Evolutionary conservation across 2,329 filamentous ascomycete species (phyloP), one percentile per base, ranked within the genome.

Genomic region (Pseudocercospora fijiensis): DNA sequence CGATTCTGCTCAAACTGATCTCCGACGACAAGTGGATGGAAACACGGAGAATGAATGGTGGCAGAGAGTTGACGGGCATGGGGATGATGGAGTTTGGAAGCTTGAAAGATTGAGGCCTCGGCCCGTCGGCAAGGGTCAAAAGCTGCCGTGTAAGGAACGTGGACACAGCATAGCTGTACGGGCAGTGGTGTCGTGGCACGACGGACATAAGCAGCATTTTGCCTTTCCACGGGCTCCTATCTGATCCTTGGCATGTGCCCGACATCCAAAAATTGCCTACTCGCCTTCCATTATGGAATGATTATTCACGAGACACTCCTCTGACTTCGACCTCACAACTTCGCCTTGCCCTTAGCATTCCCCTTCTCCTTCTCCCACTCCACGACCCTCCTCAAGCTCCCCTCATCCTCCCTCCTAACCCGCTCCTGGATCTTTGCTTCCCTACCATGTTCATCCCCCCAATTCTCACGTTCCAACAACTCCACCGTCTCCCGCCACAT

Each of bases 401-500:
- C 61, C 58, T 41, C 59, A 57, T 49, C 61, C 56, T 73, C 72
- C 30, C 62, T 64, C 57, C 79, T 78, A 3, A 75, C 67, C 10
- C 76, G 76, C 52, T 80, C 79, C 70, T 82, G 83, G 11, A 82
- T 77, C 70, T 79, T 78, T 72, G 86, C 83, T 65, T 83, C 80
- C 33, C 72, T 74, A 53, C 76, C 73, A 65, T 75, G 76, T 45
- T 72, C 71, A 53, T 78, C 75, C 28, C 86, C 84, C 69, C 82
- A 78, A 27, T 78, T 78, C 61, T 84, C 80, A 2, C 78, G 79
- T 62, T 83, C 83, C 68, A 92, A 74, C 70, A 86, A 79, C 16
- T 76, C 82, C 33, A 92, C 74, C 6, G 85, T 84, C 73, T 90
- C 86, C 22, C 85, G 81, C 76, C 88, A 92, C 86, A 94, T 89